Base-by-base conservation (phyloP, 345 rosid species). In the Xanthoceras sorbifolium region DNA sequence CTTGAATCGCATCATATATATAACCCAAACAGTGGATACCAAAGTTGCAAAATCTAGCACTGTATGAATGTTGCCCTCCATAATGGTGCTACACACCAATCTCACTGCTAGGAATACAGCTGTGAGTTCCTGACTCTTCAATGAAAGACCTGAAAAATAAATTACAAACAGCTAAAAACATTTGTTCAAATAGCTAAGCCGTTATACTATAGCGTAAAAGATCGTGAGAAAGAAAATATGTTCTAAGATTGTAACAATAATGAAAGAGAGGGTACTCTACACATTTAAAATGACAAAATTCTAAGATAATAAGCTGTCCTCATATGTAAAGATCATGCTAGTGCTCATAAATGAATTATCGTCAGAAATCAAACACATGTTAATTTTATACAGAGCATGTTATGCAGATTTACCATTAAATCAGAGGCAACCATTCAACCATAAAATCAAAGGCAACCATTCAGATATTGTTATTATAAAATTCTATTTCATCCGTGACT, bases 51-150 rank as follows among this genome's bases (percentile, higher is more conserved):
- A 63, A 86, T 94, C 98, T 0, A 94, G 85, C 42, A 86, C 8
- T 4, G 97, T 88, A 67, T 93, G 95, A 67, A 89, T 85, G 63
- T 94, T 87, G 20, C 71, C 77, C 78, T 87, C 95, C 73, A 89
- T 67, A 57, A 44, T 34, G 62, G 71, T 42, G 68, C 95, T 89
- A 44, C 85, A 85, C 5, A 67, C 32, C 48, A 91, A 54, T 81
- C 97, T 87, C 64, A 88, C 89, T 9, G 80, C 86, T 25, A 93
- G 81, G 83, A 90, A 94, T 38, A 85, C 8, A 9, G 93, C 94
- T 25, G 97, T 94, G 73, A 91, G 84, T 60, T 88, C 90, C 83
- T 94, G 97, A 69, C 85, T 81, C 87, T 83, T 93, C 7, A 94
- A 82, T 7, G 98, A 94, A 42, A 94, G 91, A 28, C 97, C 98